A percentile compares a stretch with the other conserved stretches of the same genome.
phyloP scores from a whole-genome alignment of 306 rosid species.

The Canavalia ensiformis region DNA sequence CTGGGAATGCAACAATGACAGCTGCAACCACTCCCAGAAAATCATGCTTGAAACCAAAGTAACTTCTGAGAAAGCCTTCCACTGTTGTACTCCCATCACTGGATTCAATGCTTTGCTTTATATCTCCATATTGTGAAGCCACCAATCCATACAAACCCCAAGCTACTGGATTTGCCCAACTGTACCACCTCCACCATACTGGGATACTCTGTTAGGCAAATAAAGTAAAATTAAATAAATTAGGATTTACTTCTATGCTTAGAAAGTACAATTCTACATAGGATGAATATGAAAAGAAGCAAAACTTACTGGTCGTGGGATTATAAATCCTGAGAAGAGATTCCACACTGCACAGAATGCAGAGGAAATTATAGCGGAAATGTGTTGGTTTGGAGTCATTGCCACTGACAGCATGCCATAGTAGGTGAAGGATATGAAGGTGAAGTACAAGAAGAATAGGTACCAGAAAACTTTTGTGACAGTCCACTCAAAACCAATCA shows the following conservation, averaged over 20 bases:
- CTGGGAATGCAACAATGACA: conserved; percentile 36
- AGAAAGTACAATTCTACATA: no score
- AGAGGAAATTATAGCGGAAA: conserved; percentile 36
- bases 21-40: conserved; percentile 40
- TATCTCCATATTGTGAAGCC: conserved; percentile 58
- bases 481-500: conserved; percentile 62
- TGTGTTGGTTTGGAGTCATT: conserved; percentile 51
- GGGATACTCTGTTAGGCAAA: conserved; percentile 45
- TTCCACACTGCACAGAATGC: conserved; percentile 50
- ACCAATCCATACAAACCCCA: conserved; percentile 61
- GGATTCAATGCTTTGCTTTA: background rate
- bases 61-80: conserved; percentile 30
- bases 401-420: conserved; percentile 63
- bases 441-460: conserved; percentile 58
- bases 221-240: no score
- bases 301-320: conserved; percentile 57
- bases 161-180: conserved; percentile 47
- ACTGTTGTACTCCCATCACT: conserved; percentile 1
- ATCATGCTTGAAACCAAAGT: conserved; percentile 42
- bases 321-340: conserved; percentile 53
- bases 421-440: conserved; percentile 56
- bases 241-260: no score
- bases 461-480: conserved; percentile 48
- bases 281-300: background rate
- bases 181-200: conserved; percentile 52